These are phyloP conservation scores for Oryza glumipatula DNA, from an alignment of 176 grass and related monocot genomes.

Conservation along the genomic window DNA sequence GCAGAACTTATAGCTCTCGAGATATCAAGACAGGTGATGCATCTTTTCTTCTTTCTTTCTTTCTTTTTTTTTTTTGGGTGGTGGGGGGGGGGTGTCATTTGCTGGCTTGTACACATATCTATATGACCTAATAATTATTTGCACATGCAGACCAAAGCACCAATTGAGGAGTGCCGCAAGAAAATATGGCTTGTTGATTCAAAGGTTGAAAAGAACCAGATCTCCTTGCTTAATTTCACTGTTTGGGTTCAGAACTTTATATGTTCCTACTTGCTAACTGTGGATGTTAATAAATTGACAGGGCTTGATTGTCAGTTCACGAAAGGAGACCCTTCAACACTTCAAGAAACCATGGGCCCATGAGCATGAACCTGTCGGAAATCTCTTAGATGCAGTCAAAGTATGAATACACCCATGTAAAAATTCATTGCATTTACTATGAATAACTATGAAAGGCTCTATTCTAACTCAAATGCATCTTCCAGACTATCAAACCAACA, in stretches of 20 bases:
- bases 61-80: neutral
- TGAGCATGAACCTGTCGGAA: conserved; percentile 66
- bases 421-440: neutral
- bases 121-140: conserved; percentile 31
- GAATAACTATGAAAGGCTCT: neutral
- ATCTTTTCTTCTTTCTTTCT: neutral
- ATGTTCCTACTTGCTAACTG: conserved; percentile 35
- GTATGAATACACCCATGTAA: conserved; percentile 42
- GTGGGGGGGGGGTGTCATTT: neutral
- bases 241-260: neutral
- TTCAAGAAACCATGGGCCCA: conserved; percentile 99
- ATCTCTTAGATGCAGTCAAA: conserved; percentile 80
- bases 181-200: conserved; percentile 99
- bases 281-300: conserved; percentile 47
- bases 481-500: conserved; percentile 87
- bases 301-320: conserved; percentile 82
- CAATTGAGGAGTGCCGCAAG: conserved; percentile 81
- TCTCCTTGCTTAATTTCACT: conserved; percentile 25
- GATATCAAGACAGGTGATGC: conserved; percentile 87
- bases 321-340: conserved; percentile 89
- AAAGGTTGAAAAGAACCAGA: conserved; percentile 54
- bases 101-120: neutral
- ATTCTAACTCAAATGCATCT: conserved; percentile 25
- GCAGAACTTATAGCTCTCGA: conserved; percentile 96
- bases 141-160: conserved; percentile 64